A percentile compares a stretch with the other conserved stretches of the same genome.
phyloP scores from a whole-genome alignment of 768 basidiomycete genomes.

The Termitomyces sp. region DNA sequence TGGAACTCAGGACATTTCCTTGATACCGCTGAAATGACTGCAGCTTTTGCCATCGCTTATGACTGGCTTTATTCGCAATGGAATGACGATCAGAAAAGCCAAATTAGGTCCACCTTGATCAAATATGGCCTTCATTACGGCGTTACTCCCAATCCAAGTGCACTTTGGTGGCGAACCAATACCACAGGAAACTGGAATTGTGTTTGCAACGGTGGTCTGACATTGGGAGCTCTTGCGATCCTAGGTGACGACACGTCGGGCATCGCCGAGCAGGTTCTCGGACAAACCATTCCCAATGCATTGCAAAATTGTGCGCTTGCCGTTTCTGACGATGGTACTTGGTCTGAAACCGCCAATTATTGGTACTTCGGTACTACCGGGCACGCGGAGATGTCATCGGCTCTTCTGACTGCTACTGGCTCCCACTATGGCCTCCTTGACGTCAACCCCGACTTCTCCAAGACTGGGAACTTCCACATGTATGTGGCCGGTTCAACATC shows the following conservation, averaged over 20 bases:
- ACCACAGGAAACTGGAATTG: conserved; percentile 97
- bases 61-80: conserved; percentile 78
- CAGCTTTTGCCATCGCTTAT: conserved; percentile 89
- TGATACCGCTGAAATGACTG: conserved; percentile 84
- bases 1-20: conserved; percentile 95
- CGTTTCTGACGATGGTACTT: conserved; percentile 73
- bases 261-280: conserved; percentile 61
- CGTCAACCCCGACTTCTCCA: conserved; percentile 64
- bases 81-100: conserved; percentile 55
- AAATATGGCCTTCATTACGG: conserved; percentile 75
- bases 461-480: conserved; percentile 89
- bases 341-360: conserved; percentile 92
- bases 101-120: conserved; percentile 71
- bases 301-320: conserved; percentile 69
- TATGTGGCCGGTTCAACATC: conserved; percentile 81
- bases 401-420: conserved; percentile 84
- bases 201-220: conserved; percentile 89
- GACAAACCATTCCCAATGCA: conserved; percentile 70
- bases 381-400: conserved; percentile 83
- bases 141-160: conserved; percentile 37
- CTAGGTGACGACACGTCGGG: conserved; percentile 79
- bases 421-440: conserved; percentile 71
- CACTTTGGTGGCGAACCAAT: conserved; percentile 78
- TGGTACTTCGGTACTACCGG: conserved; percentile 95
- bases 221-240: conserved; percentile 87